Evolutionary conservation across 2,329 filamentous ascomycete genomes (phyloP).

Genomic region (Fusarium multiceps): DNA sequence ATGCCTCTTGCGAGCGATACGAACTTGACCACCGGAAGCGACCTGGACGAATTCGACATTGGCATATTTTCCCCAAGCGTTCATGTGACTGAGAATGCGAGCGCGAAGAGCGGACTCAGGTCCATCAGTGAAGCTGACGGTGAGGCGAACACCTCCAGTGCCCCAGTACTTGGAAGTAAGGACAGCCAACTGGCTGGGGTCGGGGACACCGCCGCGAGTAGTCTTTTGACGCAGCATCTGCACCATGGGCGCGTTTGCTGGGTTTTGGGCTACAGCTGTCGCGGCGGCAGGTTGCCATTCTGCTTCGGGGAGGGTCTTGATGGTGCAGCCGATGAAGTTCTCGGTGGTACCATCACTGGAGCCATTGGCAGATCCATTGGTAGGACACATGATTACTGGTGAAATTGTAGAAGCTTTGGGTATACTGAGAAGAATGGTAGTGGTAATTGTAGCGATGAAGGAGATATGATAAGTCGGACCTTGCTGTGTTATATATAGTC

Average conservation of each 20-base stretch:
- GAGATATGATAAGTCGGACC: background rate
- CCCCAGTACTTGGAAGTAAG: background rate
- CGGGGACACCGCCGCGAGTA: background rate
- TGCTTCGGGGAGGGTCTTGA: background rate
- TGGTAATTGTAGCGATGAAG: rapidly evolving
- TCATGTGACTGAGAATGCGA: background rate
- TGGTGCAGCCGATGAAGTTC: background rate
- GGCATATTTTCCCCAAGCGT: background rate
- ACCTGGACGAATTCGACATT: background rate
- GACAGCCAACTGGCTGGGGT: background rate
- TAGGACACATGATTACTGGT: background rate
- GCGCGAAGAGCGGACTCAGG: background rate
- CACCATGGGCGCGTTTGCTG: background rate
- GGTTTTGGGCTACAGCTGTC: background rate
- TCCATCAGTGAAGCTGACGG: background rate
- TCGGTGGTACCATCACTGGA: background rate
- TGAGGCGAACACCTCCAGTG: background rate
- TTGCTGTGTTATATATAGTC: background rate
- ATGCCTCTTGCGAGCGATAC: background rate
- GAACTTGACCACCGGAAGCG: background rate
- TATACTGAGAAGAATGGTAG: background rate
- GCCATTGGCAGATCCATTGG: background rate
- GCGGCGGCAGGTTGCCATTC: background rate
- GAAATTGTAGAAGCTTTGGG: background rate
- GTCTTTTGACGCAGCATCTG: background rate